Base-by-base conservation (phyloP, 2,329 filamentous ascomycete species). In the Trematosphaeria pertusa region DNA sequence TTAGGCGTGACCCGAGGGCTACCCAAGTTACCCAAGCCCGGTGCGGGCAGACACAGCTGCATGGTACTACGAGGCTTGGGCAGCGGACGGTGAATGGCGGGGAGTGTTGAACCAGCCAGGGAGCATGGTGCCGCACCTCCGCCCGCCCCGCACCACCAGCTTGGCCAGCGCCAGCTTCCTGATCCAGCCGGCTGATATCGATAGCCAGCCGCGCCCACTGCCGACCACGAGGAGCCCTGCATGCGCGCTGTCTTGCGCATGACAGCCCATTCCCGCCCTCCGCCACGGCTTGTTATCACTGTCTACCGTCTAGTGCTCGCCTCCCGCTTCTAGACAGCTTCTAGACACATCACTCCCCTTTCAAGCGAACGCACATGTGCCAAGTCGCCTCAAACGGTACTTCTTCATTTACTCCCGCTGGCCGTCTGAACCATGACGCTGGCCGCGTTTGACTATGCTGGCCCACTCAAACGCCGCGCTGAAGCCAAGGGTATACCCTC, bases 401-500 rank as follows among this genome's bases (percentile, higher is more conserved):
- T 38, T 42, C 40, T 54, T 54, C 40, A 54, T 45, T 50, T 46
- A 36, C 31, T 35, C 14, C 36, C 36, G 22, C 33, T 20, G 24
- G 28, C 30, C 17, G 36, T 12, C 9, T 43, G 44, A 26, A n/a
- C n/a, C 14, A 24, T 32, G 41, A 46, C 31, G 37, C 44, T 45
- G 32, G 20, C 14, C 26, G 17, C 14, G 32, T 44, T 36, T 46
- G 45, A 44, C 33, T 44, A 43, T 35, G 17, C 24, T 33, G 17
- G 37, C 7, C 35, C 5, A 28, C 11, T 28, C 14, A 5, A 26
- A 19, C 38, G 35, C 48, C 37, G 34, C 22, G 26, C 42, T 18
- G 11, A 17, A 38, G 34, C 38, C 43, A 37, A 39, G 49, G 52
- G 52, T 56, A 56, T 56, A 38, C 30, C 38, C 22, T 22, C 20